Percentiles rank a stretch among this genome's conserved stretches.
Evolutionary conservation across 352 stramenopile species (phyloP).

Genomic region (Globisporangium parvum): DNA sequence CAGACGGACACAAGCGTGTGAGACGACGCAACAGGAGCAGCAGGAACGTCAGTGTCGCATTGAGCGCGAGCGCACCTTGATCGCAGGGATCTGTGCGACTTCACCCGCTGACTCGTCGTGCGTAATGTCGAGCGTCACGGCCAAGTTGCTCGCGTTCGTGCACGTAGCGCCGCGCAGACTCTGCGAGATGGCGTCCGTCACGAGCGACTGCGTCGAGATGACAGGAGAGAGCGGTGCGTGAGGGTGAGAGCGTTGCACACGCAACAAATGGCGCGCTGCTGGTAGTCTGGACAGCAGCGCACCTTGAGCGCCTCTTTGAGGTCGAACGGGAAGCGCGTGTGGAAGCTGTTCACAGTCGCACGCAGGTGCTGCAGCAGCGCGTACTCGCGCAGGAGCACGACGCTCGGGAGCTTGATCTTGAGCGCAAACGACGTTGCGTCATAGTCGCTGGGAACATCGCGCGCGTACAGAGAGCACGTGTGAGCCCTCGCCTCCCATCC

Average conservation of each 20-base stretch:
- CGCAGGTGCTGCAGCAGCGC: conserved; percentile 59
- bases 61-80: conserved; percentile 33
- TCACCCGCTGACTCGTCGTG: conserved; percentile 68
- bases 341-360: conserved; percentile 24
- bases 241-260: not conserved
- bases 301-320: conserved; percentile 83
- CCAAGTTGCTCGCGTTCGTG: conserved; percentile 52
- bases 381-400: conserved; percentile 74
- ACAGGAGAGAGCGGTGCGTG: not conserved
- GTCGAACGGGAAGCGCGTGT: conserved; percentile 35
- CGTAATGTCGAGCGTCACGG: conserved; percentile 57
- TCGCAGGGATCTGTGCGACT: conserved; percentile 67
- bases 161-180: conserved; percentile 48
- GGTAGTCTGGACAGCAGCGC: not conserved
- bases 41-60: no score
- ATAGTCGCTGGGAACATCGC: conserved; percentile 29
- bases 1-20: not conserved
- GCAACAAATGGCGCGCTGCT: not conserved
- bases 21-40: not conserved
- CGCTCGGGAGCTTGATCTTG: conserved; percentile 77
- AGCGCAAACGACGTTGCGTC: conserved; percentile 66
- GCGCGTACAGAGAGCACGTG: not conserved
- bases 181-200: conserved; percentile 36
- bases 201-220: conserved; percentile 31
- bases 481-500: not conserved